Evolutionary conservation across 176 grass and related monocot species (phyloP).

Genomic region (Carex myosuroides): DNA sequence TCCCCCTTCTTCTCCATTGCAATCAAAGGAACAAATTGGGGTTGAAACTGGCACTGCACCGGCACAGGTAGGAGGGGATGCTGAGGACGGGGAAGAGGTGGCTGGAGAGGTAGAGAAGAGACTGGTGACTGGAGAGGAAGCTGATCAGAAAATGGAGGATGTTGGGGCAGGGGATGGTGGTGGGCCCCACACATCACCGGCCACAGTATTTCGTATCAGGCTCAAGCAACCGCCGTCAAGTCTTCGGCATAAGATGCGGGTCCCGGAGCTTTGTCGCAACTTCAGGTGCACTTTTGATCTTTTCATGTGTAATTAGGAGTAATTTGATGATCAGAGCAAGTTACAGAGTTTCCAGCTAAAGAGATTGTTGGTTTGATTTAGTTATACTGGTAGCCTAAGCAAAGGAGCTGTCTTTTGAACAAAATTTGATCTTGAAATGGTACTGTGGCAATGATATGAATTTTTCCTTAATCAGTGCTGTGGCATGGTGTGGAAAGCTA

Average conservation of each 20-base stretch:
- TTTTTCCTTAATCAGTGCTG: conserved; percentile 42
- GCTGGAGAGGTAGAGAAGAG: conserved; percentile 20
- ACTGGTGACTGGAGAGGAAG: conserved; percentile 22
- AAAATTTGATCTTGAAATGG: background rate
- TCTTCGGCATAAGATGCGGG: conserved; percentile 90
- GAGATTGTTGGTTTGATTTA: conserved; percentile 8
- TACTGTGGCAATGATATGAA: conserved; percentile 1
- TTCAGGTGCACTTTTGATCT: conserved; percentile 51
- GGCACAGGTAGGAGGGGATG: conserved; percentile 19
- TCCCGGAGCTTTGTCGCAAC: conserved; percentile 90
- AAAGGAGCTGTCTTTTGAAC: background rate
- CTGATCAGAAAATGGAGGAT: conserved; percentile 31
- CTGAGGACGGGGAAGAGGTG: conserved; percentile 23
- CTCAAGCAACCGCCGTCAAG: conserved; percentile 75
- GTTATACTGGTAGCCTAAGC: conserved; percentile 1
- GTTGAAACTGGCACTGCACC: conserved; percentile 21
- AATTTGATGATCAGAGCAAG: background rate
- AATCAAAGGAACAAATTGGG: conserved; percentile 8
- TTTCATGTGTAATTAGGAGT: background rate
- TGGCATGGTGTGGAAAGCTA: conserved; percentile 85
- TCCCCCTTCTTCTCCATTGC: conserved; percentile 18
- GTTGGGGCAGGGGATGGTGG: conserved; percentile 16
- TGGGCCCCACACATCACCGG: conserved; percentile 35
- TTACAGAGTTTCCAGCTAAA: background rate
- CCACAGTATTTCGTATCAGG: conserved; percentile 80